Evolutionary conservation across 441 rosid species (phyloP), one percentile per base, ranked within the genome.

Genomic region (Jatropha podagrica): DNA sequence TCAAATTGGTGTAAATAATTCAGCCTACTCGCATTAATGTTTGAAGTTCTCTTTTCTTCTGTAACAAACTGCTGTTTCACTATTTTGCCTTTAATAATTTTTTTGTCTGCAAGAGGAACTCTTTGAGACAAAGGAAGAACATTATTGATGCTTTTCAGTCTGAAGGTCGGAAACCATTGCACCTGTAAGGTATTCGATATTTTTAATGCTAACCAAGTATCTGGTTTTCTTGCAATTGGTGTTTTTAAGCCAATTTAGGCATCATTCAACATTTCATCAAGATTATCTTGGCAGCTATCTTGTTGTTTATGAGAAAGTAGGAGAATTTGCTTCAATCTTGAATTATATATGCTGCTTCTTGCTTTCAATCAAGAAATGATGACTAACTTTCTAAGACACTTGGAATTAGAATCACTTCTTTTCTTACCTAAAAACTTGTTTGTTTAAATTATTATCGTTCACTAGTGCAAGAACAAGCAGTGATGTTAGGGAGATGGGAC

Each of bases 51-150:
- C 55, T 32, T 52, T 7, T 23, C 49, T n/a, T 58, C 12, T 41
- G 26, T 37, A 14, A 46, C 17, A 4, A 70, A 17, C 60, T 73
- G 15, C 40, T 63, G 40, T 58, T 78, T 81, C 54, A 63, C 75
- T 55, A 55, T 38, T 60, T 60, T 69, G 73, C 54, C 69, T 56
- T 81, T 66, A 63, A 78, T 76, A 58, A 61, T 55, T 32, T 73
- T 32, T 18, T 81, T 81, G 68, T 68, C 78, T 81, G 84, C 81
- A 72, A 81, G 86, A 76, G 79, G 37, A 18, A 62, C 73, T 78
- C 80, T 70, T 61, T 66, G 68, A 64, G 78, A 46, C 60, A 46
- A 42, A 15, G 46, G 76, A 44, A 20, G n/a, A 27, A 56, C 65
- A 68, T 62, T 41, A 41, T 42, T 52, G 69, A 62, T 54, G 63